A percentile compares a stretch with the other conserved stretches of the same genome.
phyloP scores from a whole-genome alignment of 2,329 filamentous ascomycete genomes.

The Didymella sp. region DNA sequence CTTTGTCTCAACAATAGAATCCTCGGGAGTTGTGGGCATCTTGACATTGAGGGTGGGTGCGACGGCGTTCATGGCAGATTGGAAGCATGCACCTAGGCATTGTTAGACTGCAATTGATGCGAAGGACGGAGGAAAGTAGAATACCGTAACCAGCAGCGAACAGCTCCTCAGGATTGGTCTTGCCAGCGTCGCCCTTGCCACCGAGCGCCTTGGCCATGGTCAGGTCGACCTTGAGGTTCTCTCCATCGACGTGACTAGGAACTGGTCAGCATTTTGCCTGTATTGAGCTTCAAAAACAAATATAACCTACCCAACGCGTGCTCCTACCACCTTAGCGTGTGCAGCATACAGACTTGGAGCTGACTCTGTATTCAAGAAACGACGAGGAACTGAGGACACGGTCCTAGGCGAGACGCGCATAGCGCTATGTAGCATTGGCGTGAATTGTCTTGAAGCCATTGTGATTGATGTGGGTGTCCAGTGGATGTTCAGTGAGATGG shows the following conservation, averaged over 20 bases:
- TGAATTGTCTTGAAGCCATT: slow-evolving; percentile 27
- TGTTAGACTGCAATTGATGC: not conserved
- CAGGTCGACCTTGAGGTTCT: slow-evolving; percentile 50
- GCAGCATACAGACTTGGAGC: slow-evolving; percentile 51
- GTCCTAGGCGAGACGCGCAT: slow-evolving; percentile 18
- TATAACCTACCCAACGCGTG: slow-evolving; percentile 42
- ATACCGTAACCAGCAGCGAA: slow-evolving; percentile 57
- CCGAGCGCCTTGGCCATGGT: slow-evolving; percentile 56
- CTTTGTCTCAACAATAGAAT: slow-evolving; percentile 51
- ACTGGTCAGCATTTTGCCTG: slow-evolving; percentile 9
- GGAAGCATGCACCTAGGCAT: slow-evolving; percentile 51
- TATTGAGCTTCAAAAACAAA: too few species aligned
- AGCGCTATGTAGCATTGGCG: slow-evolving; percentile 23
- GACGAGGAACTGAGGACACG: slow-evolving; percentile 20
- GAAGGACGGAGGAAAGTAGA: not conserved
- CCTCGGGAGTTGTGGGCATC: slow-evolving; percentile 50
- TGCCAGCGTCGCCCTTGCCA: slow-evolving; percentile 51
- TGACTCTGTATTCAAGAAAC: slow-evolving; percentile 50
- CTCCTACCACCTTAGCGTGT: slow-evolving; percentile 50
- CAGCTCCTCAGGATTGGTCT: slow-evolving; percentile 56
- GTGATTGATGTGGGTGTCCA: not conserved
- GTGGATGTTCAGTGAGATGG: not conserved
- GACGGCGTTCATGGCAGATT: slow-evolving; percentile 56
- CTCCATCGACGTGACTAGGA: slow-evolving; percentile 41
- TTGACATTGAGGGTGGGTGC: slow-evolving; percentile 52